These are phyloP conservation scores for Alternaria sp. DNA, from an alignment of 2,329 filamentous ascomycete species.

Conservation along the genomic window DNA sequence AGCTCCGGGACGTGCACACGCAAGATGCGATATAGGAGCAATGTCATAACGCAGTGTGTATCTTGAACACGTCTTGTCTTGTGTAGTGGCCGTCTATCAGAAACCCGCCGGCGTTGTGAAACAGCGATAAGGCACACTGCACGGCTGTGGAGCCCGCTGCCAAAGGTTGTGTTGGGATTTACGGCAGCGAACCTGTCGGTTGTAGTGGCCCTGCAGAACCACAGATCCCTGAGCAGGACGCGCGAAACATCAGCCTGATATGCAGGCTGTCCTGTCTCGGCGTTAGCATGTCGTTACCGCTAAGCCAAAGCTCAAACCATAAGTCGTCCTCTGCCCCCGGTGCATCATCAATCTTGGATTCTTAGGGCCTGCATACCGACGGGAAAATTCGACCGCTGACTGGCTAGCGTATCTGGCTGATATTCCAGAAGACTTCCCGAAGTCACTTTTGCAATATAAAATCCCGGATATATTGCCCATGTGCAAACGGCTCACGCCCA, in stretches of 20 bases:
- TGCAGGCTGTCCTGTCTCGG: constrained; percentile 32
- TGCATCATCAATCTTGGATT: constrained; percentile 20
- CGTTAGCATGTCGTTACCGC: constrained; percentile 26
- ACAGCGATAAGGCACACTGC: constrained; percentile 48
- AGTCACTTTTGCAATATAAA: constrained; percentile 26
- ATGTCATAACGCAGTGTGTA: constrained; percentile 34
- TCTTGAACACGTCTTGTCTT: constrained; percentile 14
- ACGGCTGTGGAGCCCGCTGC: constrained; percentile 28
- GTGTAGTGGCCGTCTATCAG: constrained; percentile 36
- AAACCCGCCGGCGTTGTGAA: constrained; percentile 36
- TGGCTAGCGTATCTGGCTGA: constrained; percentile 28
- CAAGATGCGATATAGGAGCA: constrained; percentile 23
- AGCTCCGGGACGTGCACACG: constrained; percentile 31
- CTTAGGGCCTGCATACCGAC: constrained; percentile 13
- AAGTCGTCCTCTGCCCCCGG: constrained; percentile 19
- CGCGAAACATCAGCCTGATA: constrained; percentile 43
- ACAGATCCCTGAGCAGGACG: constrained; percentile 30
- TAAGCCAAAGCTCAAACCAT: constrained; percentile 18
- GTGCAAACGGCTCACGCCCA: constrained; percentile 15
- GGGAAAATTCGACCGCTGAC: constrained; percentile 15
- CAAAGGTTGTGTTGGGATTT: constrained; percentile 21
- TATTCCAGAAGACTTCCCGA: constrained; percentile 23
- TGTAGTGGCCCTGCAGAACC: constrained; percentile 29
- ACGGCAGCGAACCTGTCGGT: constrained; percentile 33
- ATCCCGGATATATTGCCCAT: constrained; percentile 26